These are phyloP conservation scores for Kwoniella dejecticola DNA, from an alignment of 768 basidiomycete species.

Conservation along the genomic window DNA sequence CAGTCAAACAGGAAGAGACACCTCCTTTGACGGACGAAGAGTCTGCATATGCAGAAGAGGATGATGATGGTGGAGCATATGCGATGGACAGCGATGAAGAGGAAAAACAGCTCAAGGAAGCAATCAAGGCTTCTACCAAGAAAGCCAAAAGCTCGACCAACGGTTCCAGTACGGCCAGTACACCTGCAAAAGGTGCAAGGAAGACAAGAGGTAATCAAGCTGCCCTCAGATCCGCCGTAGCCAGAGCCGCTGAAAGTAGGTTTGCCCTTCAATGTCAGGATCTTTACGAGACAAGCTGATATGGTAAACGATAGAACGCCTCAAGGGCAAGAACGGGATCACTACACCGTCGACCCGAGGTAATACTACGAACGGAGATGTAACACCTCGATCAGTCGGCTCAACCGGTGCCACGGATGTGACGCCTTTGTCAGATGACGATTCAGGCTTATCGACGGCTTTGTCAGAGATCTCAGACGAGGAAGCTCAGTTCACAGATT, in stretches of 20 bases:
- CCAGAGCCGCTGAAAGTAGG: constrained; percentile 34
- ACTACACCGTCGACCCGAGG: constrained; percentile 10
- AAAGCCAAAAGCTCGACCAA: constrained; percentile 5
- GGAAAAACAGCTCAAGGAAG: constrained; percentile 32
- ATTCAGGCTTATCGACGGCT: constrained; percentile 17
- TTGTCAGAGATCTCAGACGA: constrained; percentile 15
- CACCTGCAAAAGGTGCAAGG: neutral
- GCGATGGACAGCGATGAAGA: constrained; percentile 49
- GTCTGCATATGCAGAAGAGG: constrained; percentile 17
- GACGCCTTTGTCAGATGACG: constrained; percentile 17
- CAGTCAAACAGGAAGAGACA: constrained; percentile 12
- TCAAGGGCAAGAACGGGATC: neutral
- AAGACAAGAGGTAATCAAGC: constrained; percentile 14
- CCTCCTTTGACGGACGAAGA: constrained; percentile 27
- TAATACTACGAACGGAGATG: constrained; percentile 7
- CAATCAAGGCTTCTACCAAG: constrained; percentile 30
- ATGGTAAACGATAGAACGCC: constrained; percentile 6
- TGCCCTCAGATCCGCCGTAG: constrained; percentile 28
- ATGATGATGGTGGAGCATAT: constrained; percentile 31
- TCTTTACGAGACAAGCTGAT: constrained; percentile 1
- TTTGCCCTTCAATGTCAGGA: neutral
- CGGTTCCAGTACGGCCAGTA: constrained; percentile 4
- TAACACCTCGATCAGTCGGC: constrained; percentile 13
- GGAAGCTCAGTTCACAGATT: constrained; percentile 14
- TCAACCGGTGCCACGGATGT: constrained; percentile 16